Conservation (phyloP, 805 yeast genomes). For the Yarrowia sp. region DNA sequence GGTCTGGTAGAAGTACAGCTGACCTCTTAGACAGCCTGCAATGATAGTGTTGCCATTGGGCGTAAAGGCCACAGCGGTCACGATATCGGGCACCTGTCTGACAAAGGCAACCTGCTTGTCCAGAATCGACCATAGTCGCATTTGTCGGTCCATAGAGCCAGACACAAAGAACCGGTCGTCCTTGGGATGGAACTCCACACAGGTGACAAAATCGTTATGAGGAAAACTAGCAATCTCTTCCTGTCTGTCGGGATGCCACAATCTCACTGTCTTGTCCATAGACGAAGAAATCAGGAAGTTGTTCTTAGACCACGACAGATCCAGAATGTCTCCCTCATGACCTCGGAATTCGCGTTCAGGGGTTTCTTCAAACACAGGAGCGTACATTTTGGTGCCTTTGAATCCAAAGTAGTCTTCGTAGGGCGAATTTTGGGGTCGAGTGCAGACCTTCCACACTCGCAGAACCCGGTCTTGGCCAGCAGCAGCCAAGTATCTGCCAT, state of each 20-base stretch:
- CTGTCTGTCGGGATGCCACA: slow-evolving; percentile 78
- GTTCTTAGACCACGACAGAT: slow-evolving; percentile 84
- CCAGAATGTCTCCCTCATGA: slow-evolving; percentile 67
- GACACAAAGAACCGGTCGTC: slow-evolving; percentile 86
- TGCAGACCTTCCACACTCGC: slow-evolving; percentile 69
- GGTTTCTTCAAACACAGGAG: slow-evolving; percentile 71
- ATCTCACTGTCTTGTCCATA: slow-evolving; percentile 75
- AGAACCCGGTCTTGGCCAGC: slow-evolving; percentile 75
- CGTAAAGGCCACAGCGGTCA: slow-evolving; percentile 72
- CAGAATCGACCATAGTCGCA: slow-evolving; percentile 80
- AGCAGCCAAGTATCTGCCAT: slow-evolving; percentile 79
- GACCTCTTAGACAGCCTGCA: slow-evolving; percentile 80
- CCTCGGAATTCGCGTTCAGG: slow-evolving; percentile 63
- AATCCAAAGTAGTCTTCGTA: not conserved
- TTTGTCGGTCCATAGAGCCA: slow-evolving; percentile 72
- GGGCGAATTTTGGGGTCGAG: slow-evolving; percentile 8
- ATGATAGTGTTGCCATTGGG: slow-evolving; percentile 57
- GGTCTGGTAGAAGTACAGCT: slow-evolving; percentile 57
- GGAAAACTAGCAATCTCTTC: slow-evolving; percentile 60
- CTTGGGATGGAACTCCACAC: slow-evolving; percentile 72
- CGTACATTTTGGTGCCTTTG: slow-evolving; percentile 42
- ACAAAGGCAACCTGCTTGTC: slow-evolving; percentile 63
- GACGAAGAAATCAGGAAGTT: slow-evolving; percentile 76
- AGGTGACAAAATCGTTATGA: slow-evolving; percentile 80
- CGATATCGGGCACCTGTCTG: slow-evolving; percentile 58